Evolutionary conservation across 2,329 filamentous ascomycete species (phyloP).

Genomic region (Diplodia mutila): DNA sequence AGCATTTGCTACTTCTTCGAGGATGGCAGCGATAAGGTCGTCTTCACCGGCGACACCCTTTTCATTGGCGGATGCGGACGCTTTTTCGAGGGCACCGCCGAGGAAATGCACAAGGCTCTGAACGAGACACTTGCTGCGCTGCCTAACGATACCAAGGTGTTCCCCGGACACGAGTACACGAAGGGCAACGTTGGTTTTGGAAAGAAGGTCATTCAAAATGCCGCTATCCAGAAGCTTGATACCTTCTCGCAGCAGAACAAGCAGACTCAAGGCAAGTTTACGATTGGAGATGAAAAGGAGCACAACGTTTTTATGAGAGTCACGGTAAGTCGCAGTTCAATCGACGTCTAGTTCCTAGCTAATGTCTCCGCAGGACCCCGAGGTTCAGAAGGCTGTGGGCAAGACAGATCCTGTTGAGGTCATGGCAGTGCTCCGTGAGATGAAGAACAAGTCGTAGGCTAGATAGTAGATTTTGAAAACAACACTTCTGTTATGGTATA

Average conservation of each 20-base stretch:
- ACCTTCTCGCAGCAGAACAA: conserved; percentile 77
- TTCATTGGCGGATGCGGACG: conserved; percentile 94
- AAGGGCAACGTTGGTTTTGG: conserved; percentile 92
- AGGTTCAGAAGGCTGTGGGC: conserved; percentile 81
- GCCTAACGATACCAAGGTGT: conserved; percentile 90
- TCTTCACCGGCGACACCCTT: conserved; percentile 95
- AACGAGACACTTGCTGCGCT: conserved; percentile 81
- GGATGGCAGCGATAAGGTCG: conserved; percentile 72
- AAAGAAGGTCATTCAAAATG: conserved; percentile 72
- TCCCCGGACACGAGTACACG: conserved; percentile 97
- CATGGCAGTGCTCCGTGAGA: conserved; percentile 81
- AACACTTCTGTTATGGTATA: background rate
- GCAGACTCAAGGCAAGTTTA: conserved; percentile 94
- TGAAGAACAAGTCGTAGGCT: conserved; percentile 69
- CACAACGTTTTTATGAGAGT: conserved; percentile 98
- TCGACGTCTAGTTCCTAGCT: background rate
- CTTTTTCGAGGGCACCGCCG: conserved; percentile 90
- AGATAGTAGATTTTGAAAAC: background rate
- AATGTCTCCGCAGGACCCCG: conserved; percentile 65
- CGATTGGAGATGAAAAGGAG: conserved; percentile 93
- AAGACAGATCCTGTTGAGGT: conserved; percentile 80
- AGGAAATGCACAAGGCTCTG: conserved; percentile 86
- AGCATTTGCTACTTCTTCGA: conserved; percentile 95
- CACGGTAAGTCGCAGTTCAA: conserved; percentile 30
- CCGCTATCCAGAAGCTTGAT: conserved; percentile 73